These are phyloP conservation scores for Gryganskiella cystojenkinii DNA, from an alignment of 192 early-diverging fungal species.

Conservation along the genomic window DNA sequence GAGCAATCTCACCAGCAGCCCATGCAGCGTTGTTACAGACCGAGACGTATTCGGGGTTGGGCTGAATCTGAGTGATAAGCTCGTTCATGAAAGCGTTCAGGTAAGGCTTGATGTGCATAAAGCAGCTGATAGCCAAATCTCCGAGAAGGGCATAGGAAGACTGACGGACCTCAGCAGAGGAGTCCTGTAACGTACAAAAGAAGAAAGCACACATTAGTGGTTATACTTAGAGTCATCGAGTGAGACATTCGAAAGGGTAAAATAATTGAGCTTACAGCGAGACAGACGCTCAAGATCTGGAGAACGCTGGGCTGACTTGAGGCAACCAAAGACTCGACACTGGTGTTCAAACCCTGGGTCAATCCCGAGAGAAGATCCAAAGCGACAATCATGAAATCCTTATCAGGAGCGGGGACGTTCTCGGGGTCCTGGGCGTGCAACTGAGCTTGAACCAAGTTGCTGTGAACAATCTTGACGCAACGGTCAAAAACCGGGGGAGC, in stretches of 20 bases:
- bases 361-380: conserved; percentile 96
- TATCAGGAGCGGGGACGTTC: conserved; percentile 79
- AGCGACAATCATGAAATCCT: conserved; percentile 97
- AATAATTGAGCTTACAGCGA: conserved; percentile 66
- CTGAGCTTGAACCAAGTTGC: conserved; percentile 78
- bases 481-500: conserved; percentile 88
- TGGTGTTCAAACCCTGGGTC: conserved; percentile 87
- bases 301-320: conserved; percentile 76
- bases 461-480: conserved; percentile 88
- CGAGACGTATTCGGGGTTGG: conserved; percentile 78
- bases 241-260: neutral
- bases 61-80: conserved; percentile 78
- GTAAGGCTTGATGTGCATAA: conserved; percentile 83
- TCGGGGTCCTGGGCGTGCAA: conserved; percentile 59
- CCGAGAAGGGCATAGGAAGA: conserved; percentile 96
- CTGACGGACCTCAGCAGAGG: conserved; percentile 88
- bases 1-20: conserved; percentile 96
- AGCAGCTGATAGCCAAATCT: conserved; percentile 94
- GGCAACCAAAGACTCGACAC: conserved; percentile 81
- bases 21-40: conserved; percentile 99
- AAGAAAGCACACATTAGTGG: neutral
- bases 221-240: neutral
- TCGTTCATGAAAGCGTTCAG: conserved; percentile 85
- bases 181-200: conserved; percentile 47
- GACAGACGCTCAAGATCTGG: conserved; percentile 83